Base-by-base conservation (phyloP, 2,329 filamentous ascomycete genomes). In the Penicillium sp. region DNA sequence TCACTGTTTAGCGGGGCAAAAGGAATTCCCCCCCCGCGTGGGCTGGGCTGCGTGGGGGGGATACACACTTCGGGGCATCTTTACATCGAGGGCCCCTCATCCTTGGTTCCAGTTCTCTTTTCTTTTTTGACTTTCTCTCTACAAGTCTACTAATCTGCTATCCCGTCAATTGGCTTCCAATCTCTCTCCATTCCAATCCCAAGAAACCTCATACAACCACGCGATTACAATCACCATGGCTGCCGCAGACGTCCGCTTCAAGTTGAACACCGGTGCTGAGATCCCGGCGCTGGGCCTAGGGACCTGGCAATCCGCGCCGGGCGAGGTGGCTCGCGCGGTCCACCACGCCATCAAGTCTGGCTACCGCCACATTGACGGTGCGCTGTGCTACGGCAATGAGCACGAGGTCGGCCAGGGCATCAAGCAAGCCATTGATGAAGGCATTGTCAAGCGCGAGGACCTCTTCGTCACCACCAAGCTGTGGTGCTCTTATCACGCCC, bases 401-500 rank as follows among this genome's bases (percentile, higher is more conserved):
- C 84, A 89, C 52, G 91, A 94, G 76, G 92, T 96, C 16, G 92
- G 92, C 65, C 81, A 88, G 73, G 92, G 90, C 10, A 84, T 96
- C 57, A 86, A 87, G 73, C 87, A 90, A 58, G 91, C 89, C 33
- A 87, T 94, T 71, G 82, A 80, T 28, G 80, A 86, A 5, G 91
- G 91, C 26, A 81, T 85, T 63, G 81, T 90, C 69, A 90, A 89
- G 83, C 85, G 92, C 63, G 85, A 90, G 74, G 90, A 96, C 60
- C 79, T 96, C 63, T 96, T 95, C 79, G 86, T 96, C 61, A 90
- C 91, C 57, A 92, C 88, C 71, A 96, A 96, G 83, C 84, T 93
- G 40, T 96, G 92, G 90, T 89, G 87, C 71, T 92, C 90, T 54
- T 93, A 90, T 80, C 88, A 89, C 76, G 86, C 85, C 33, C 83